phyloP scores from a whole-genome alignment of 176 grass and related monocot genomes.

The Raddia distichophylla region DNA sequence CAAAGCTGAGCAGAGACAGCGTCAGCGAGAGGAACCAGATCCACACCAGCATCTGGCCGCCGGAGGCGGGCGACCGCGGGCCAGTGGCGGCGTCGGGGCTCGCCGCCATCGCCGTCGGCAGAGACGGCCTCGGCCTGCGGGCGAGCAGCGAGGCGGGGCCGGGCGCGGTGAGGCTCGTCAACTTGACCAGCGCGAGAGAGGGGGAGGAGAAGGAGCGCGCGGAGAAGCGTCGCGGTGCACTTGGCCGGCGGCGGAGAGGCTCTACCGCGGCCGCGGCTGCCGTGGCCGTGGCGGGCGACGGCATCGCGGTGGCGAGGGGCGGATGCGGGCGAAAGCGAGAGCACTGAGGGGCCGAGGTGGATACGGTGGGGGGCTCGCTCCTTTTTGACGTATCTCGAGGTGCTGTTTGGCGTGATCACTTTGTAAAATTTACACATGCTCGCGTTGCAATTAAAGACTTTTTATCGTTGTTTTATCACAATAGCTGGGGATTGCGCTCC shows the following conservation, averaged over 20 bases:
- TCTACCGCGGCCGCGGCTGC: constrained; percentile 30
- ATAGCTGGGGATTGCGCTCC: too few relatives aligned
- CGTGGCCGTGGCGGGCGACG: constrained; percentile 36
- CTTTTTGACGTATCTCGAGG: neutral
- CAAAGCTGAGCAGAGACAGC: neutral
- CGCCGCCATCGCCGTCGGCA: constrained; percentile 45
- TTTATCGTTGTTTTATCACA: too few relatives aligned
- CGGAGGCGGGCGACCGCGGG: constrained; percentile 46
- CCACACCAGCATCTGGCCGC: constrained; percentile 87
- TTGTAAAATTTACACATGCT: too few relatives aligned
- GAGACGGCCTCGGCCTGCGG: constrained; percentile 23
- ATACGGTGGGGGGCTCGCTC: constrained; percentile 37
- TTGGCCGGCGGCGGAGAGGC: constrained; percentile 27
- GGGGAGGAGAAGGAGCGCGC: neutral
- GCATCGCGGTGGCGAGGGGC: constrained; percentile 40
- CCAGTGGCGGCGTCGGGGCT: constrained; percentile 45
- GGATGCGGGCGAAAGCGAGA: constrained; percentile 55
- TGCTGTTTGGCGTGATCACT: neutral
- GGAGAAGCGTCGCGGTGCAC: neutral
- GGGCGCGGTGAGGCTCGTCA: constrained; percentile 15
- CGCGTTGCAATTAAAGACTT: too few relatives aligned
- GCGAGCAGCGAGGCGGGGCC: neutral
- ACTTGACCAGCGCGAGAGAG: constrained; percentile 21
- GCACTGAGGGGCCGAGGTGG: constrained; percentile 26
- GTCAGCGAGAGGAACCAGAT: constrained; percentile 28